phyloP scores from a whole-genome alignment of 2,329 filamentous ascomycete species.

The Penicillium sclerotiorum region DNA sequence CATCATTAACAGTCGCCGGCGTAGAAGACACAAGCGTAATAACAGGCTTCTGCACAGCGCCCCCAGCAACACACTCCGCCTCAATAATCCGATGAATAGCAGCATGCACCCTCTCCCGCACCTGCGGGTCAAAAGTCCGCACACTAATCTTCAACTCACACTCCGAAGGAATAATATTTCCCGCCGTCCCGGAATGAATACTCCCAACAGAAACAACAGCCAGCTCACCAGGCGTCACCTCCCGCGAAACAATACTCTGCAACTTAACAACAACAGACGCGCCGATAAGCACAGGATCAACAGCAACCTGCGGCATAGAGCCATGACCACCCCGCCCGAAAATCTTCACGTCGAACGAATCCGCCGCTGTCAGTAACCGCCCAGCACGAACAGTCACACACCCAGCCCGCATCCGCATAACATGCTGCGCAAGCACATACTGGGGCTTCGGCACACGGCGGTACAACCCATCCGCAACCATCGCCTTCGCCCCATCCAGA shows the following conservation, averaged over 20 bases:
- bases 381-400: constrained; percentile 37
- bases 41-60: constrained; percentile 46
- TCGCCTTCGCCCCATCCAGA: constrained; percentile 60
- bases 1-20: constrained; percentile 59
- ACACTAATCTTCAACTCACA: constrained; percentile 48
- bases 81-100: constrained; percentile 50
- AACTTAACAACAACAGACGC: constrained; percentile 44
- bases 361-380: constrained; percentile 38
- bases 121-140: constrained; percentile 36
- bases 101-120: constrained; percentile 38
- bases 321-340: constrained; percentile 51
- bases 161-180: constrained; percentile 51
- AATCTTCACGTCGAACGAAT: constrained; percentile 41
- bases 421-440: constrained; percentile 59
- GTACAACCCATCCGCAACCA: constrained; percentile 62
- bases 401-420: constrained; percentile 47
- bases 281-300: constrained; percentile 54
- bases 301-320: constrained; percentile 43
- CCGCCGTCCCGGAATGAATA: constrained; percentile 45
- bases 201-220: constrained; percentile 51
- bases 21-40: constrained; percentile 47
- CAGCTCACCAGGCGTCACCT: constrained; percentile 43
- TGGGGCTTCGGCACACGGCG: constrained; percentile 58
- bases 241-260: constrained; percentile 45
- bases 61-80: constrained; percentile 57